Evolutionary conservation across 1,284 basidiomycete species (phyloP).

Genomic region (Leccinum insigne): DNA sequence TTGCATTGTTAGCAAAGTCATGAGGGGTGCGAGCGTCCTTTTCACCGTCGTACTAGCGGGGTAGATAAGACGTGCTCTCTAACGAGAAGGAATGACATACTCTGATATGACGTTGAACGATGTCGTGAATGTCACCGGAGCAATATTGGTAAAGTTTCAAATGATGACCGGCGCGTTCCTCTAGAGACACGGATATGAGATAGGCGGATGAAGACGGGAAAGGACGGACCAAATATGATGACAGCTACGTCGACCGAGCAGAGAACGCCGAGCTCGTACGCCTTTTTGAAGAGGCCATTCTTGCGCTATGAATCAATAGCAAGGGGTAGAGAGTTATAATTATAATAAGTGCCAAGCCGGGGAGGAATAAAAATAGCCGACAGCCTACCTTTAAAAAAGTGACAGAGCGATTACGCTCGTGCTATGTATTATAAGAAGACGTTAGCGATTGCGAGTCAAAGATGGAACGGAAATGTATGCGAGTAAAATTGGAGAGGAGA

Average conservation of each 20-base stretch:
- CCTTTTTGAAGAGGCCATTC: constrained; percentile 90
- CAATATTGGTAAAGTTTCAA: constrained; percentile 66
- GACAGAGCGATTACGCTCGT: constrained; percentile 89
- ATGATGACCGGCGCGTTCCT: constrained; percentile 54
- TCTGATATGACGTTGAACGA: constrained; percentile 49
- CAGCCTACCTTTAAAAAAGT: constrained; percentile 82
- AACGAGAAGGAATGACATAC: constrained; percentile 30
- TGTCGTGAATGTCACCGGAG: constrained; percentile 52
- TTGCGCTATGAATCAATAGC: constrained; percentile 57
- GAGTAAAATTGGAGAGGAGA: constrained; percentile 31
- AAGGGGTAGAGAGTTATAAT: constrained; percentile 31
- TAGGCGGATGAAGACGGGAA: neutral
- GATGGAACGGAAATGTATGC: constrained; percentile 28
- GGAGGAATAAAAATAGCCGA: constrained; percentile 49
- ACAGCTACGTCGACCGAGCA: constrained; percentile 62
- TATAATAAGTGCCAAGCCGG: constrained; percentile 44
- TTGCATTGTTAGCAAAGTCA: constrained; percentile 42
- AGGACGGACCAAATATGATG: constrained; percentile 54
- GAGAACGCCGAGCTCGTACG: constrained; percentile 82
- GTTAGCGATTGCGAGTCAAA: constrained; percentile 30
- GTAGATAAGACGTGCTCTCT: neutral
- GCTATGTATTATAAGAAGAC: constrained; percentile 47
- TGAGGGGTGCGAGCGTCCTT: constrained; percentile 48
- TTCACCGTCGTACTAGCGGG: constrained; percentile 51
- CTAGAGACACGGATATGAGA: constrained; percentile 28